Percentiles rank a stretch among this genome's conserved stretches.
These are phyloP conservation scores for Pleodorina starrii DNA, from an alignment of 139 green algal species.

Conservation along the genomic window DNA sequence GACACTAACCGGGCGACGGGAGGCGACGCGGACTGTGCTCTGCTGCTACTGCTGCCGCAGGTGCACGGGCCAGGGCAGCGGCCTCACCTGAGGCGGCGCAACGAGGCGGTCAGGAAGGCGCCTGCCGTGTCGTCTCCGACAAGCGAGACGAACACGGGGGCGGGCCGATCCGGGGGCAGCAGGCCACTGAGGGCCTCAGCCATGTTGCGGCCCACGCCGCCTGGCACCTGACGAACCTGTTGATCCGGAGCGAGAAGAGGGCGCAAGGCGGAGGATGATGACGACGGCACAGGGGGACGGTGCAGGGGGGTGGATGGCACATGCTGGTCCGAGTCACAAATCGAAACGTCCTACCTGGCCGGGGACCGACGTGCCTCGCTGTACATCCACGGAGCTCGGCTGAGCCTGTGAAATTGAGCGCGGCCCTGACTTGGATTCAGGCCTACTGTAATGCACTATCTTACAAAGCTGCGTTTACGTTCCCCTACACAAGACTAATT, in stretches of 20 bases:
- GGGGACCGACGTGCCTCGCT: slow-evolving; percentile 25
- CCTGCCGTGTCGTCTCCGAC: slow-evolving; percentile 29
- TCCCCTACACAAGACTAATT: neutral
- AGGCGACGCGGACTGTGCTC: too few species aligned
- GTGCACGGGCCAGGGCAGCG: too few species aligned
- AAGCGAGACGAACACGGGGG: slow-evolving; percentile 30
- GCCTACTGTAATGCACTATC: neutral
- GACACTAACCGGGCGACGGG: too few species aligned
- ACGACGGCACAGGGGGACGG: too few species aligned
- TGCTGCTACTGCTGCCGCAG: too few species aligned
- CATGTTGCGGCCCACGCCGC: slow-evolving; percentile 79
- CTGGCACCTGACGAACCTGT: slow-evolving; percentile 68
- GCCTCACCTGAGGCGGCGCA: slow-evolving; percentile 24
- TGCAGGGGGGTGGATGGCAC: too few species aligned
- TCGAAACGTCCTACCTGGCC: slow-evolving; percentile 23
- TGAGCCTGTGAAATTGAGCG: slow-evolving; percentile 10
- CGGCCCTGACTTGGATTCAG: neutral
- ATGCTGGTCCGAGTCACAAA: too few species aligned
- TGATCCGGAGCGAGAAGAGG: neutral
- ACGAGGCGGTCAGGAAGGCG: neutral
- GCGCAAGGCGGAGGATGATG: too few species aligned
- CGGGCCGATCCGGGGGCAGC: neutral
- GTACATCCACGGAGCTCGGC: slow-evolving; percentile 8
- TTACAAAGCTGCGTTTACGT: too few species aligned
- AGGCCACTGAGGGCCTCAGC: slow-evolving; percentile 61